These are phyloP conservation scores for Exophiala spinifera DNA, from an alignment of 2,329 filamentous ascomycete genomes.

Conservation along the genomic window DNA sequence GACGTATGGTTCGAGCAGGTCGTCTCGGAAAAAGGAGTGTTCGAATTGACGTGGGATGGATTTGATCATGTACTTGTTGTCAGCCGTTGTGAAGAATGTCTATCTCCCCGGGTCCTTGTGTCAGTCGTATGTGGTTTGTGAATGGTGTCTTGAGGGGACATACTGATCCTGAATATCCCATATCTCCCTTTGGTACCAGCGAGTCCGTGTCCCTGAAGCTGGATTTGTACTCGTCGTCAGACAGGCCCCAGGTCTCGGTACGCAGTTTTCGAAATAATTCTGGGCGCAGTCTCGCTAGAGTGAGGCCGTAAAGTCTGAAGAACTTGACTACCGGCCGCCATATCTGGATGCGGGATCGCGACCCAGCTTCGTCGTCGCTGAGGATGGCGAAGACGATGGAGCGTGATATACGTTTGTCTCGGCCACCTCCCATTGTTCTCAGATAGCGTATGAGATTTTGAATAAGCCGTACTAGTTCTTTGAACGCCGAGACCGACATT, in stretches of 20 bases:
- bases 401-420: slow-evolving; percentile 36
- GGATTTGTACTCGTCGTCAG: slow-evolving; percentile 53
- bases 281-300: slow-evolving; percentile 46
- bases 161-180: slow-evolving; percentile 68
- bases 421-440: slow-evolving; percentile 1
- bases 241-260: slow-evolving; percentile 51
- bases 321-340: slow-evolving; percentile 40
- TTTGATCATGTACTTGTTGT: slow-evolving; percentile 68
- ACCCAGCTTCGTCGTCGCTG: slow-evolving; percentile 16
- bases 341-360: slow-evolving; percentile 34
- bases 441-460: no score
- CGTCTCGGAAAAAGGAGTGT: slow-evolving; percentile 65
- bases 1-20: slow-evolving; percentile 63
- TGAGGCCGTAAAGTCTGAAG: slow-evolving; percentile 53
- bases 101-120: not conserved
- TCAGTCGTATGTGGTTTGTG: not conserved
- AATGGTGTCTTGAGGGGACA: slow-evolving; percentile 34
- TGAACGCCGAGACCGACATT: not conserved
- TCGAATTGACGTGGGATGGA: slow-evolving; percentile 68
- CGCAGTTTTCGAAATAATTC: slow-evolving; percentile 53
- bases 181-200: slow-evolving; percentile 60
- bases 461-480: no score
- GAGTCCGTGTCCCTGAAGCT: slow-evolving; percentile 49
- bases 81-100: slow-evolving; percentile 67
- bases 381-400: slow-evolving; percentile 43